Evolutionary conservation across 331 rosid species (phyloP).

Genomic region (Spiraea crenata): DNA sequence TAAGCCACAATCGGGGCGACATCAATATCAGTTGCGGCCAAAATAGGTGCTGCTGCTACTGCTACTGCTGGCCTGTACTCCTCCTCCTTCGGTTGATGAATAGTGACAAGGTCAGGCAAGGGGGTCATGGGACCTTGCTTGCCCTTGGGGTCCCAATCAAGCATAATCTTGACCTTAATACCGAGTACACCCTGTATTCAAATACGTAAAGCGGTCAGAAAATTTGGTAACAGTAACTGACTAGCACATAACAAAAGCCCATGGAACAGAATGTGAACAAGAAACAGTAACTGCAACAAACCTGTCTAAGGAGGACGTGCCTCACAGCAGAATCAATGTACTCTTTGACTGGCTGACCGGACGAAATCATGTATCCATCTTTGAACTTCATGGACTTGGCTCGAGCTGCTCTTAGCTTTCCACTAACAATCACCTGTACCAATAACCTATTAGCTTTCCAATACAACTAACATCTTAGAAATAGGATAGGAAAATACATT

Average conservation of each 20-base stretch:
- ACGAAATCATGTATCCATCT: slow-evolving; percentile 90
- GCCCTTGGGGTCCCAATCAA: slow-evolving; percentile 66
- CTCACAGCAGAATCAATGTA: slow-evolving; percentile 91
- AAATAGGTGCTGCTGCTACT: slow-evolving; percentile 21
- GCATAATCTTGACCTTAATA: slow-evolving; percentile 60
- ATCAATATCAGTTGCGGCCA: slow-evolving; percentile 54
- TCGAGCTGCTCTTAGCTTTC: slow-evolving; percentile 86
- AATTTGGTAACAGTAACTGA: neutral
- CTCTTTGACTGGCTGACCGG: slow-evolving; percentile 91
- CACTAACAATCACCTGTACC: slow-evolving; percentile 75
- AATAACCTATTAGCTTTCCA: neutral
- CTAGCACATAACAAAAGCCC: neutral
- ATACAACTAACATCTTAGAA: neutral
- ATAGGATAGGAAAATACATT: neutral
- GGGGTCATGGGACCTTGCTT: slow-evolving; percentile 61
- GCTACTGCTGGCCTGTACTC: slow-evolving; percentile 35
- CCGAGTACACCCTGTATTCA: slow-evolving; percentile 41
- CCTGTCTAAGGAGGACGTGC: slow-evolving; percentile 97
- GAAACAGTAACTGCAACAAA: slow-evolving; percentile 15
- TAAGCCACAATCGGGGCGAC: slow-evolving; percentile 41
- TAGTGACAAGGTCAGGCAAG: slow-evolving; percentile 59
- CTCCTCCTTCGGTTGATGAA: slow-evolving; percentile 83
- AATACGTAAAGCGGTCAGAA: neutral
- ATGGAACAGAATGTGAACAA: neutral
- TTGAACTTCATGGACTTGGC: slow-evolving; percentile 96